Base-by-base conservation (phyloP, 805 yeast species). In the Starmera dryadoides region DNA sequence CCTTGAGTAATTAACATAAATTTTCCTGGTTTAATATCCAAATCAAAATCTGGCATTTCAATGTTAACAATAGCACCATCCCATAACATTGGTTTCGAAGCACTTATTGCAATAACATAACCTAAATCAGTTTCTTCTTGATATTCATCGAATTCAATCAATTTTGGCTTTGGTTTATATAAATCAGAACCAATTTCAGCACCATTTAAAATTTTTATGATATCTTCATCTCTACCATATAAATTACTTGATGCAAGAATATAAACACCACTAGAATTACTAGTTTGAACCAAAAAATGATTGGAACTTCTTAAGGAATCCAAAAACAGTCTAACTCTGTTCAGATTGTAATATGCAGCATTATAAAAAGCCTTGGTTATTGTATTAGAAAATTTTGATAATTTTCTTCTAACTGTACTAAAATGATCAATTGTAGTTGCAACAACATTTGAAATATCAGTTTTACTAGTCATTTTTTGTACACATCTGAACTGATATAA, bases 1-100 rank as follows among this genome's bases (percentile, higher is more conserved):
- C 89, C 84, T 42, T 79, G 86, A 0, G 86, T 71, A 1, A 86
- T 73, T 38, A 86, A 59, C 22, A 86, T 55, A 47, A 83, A 70
- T 40, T 79, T 77, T 3, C 94, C 93, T 10, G 75, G 76, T 42
- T 71, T 73, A n/a, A 84, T 64, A 40, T 79, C 81, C 19, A 76
- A 66, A 3, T 58, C 54, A 5, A 54, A 20, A 5, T 53, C 52
- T 16, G 52, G 69, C 12, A 76, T 57, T 12, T 69, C 67, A 6
- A 85, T 56, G 33, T 78, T 73, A 30, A 80, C 70, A 45, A 83
- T 79, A 15, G 75, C 71, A 4, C 97, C 97, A 44, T 84, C 88
- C 98, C 98, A 91, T 36, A 85, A 77, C 60, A 89, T 73, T 0
- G 96, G 94, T 50, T 86, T 86, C 3, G 81, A 71, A 0, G 95